A percentile compares a stretch with the other conserved stretches of the same genome.
phyloP scores from a whole-genome alignment of 306 rosid species.

The Coriaria nepalensis region DNA sequence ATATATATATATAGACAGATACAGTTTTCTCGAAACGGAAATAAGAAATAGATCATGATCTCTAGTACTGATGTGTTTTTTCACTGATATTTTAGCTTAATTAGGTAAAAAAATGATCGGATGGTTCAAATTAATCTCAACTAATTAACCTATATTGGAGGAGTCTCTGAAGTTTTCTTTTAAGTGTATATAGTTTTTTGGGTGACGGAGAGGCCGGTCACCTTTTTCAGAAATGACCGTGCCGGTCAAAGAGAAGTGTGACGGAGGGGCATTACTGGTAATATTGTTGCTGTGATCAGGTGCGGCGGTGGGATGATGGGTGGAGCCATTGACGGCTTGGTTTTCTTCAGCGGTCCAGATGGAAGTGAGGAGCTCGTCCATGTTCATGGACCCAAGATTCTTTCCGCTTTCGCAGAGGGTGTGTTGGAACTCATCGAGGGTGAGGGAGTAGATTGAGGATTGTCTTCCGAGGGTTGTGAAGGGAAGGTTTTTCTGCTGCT shows the following conservation, averaged over 20 bases:
- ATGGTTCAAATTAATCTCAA: too few relatives aligned
- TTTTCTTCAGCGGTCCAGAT: slow-evolving; percentile 88
- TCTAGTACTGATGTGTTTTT: too few relatives aligned
- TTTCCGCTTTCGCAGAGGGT: slow-evolving; percentile 57
- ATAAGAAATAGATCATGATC: too few relatives aligned
- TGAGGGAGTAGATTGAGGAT: slow-evolving; percentile 73
- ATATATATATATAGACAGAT: too few relatives aligned
- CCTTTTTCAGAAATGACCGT: slow-evolving; percentile 11
- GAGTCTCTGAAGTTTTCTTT: too few relatives aligned
- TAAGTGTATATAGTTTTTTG: too few relatives aligned
- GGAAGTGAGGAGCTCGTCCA: slow-evolving; percentile 87
- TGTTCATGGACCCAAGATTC: slow-evolving; percentile 88
- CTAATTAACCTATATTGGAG: too few relatives aligned
- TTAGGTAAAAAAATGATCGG: too few relatives aligned
- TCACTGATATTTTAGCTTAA: too few relatives aligned
- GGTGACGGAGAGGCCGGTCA: too few relatives aligned
- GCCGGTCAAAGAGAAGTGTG: slow-evolving; percentile 6
- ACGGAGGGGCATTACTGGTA: not conserved
- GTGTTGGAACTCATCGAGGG: slow-evolving; percentile 79
- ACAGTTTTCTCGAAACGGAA: too few relatives aligned
- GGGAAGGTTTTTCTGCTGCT: slow-evolving; percentile 18
- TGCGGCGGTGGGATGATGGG: not conserved
- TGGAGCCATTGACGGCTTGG: slow-evolving; percentile 22
- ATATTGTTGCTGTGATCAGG: not conserved
- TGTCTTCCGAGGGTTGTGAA: slow-evolving; percentile 52